These are phyloP conservation scores for Penicillium sp. DNA, from an alignment of 2,329 filamentous ascomycete genomes.

Conservation along the genomic window DNA sequence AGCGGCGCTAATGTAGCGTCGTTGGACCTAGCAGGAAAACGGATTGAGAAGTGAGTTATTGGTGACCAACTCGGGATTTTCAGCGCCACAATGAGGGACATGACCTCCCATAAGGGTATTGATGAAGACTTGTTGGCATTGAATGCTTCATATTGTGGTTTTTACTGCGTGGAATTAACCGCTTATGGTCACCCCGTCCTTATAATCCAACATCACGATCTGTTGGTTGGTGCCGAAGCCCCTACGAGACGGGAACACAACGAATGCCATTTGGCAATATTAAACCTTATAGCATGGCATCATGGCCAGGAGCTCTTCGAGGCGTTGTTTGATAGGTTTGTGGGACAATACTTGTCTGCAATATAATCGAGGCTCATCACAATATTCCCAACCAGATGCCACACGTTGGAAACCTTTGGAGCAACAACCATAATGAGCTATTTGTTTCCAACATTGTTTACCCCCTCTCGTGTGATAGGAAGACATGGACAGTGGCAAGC, in stretches of 20 bases:
- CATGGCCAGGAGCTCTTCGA: no score
- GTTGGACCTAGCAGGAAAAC: not conserved
- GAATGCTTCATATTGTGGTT: not conserved
- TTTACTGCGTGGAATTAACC: not conserved
- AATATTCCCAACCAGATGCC: not conserved
- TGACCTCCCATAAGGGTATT: not conserved
- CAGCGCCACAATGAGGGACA: not conserved
- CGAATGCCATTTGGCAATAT: slow-evolving; percentile 5
- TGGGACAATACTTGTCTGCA: not conserved
- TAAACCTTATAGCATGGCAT: no score
- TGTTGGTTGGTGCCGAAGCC: not conserved
- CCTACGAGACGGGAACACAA: not conserved
- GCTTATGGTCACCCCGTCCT: not conserved
- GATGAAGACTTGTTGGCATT: not conserved
- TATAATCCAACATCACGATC: slow-evolving; percentile 1
- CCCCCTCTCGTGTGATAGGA: not conserved
- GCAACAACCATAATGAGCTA: not conserved
- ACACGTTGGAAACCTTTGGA: not conserved
- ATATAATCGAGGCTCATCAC: slow-evolving; percentile 1
- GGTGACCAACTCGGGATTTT: not conserved
- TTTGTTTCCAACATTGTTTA: not conserved
- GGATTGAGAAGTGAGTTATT: not conserved
- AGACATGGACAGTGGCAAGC: not conserved
- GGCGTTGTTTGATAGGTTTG: slow-evolving; percentile 3
- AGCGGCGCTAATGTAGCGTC: not conserved